phyloP scores from a whole-genome alignment of 805 yeast species.

The Metschnikowia lochheadii region DNA sequence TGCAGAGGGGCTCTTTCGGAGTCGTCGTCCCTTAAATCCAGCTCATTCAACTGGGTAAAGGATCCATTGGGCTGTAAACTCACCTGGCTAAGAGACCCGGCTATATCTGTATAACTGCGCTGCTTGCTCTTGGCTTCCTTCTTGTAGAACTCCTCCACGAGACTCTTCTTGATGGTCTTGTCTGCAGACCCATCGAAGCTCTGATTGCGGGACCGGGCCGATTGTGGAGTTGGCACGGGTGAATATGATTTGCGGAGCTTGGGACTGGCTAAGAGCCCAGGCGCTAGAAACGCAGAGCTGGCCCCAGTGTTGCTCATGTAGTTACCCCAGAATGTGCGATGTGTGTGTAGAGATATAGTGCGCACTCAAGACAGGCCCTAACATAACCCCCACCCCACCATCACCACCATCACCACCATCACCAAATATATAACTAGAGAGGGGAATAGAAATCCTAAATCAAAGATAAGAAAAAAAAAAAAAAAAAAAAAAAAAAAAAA shows the following conservation, averaged over 20 bases:
- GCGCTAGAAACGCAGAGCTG: conserved; percentile 1
- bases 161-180: conserved; percentile 25
- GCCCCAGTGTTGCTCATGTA: conserved; percentile 2
- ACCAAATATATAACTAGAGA: too few species aligned
- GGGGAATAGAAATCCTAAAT: too few species aligned
- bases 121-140: conserved; percentile 17
- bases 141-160: conserved; percentile 41
- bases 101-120: conserved; percentile 3
- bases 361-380: too few species aligned
- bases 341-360: background rate
- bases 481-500: too few species aligned
- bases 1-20: background rate
- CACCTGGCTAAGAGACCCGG: background rate
- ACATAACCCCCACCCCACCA: too few species aligned
- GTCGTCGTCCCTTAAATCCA: background rate
- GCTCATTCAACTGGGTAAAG: background rate
- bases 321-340: background rate
- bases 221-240: background rate
- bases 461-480: too few species aligned
- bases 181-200: conserved; percentile 1
- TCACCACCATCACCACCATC: too few species aligned
- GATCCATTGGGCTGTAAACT: background rate
- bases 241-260: conserved; percentile 1
- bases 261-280: conserved; percentile 3
- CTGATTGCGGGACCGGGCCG: background rate